Evolutionary conservation across 148 eudicot genomes (phyloP), one percentile per base, ranked within the genome.

Genomic region (Chenopodium suecicum): DNA sequence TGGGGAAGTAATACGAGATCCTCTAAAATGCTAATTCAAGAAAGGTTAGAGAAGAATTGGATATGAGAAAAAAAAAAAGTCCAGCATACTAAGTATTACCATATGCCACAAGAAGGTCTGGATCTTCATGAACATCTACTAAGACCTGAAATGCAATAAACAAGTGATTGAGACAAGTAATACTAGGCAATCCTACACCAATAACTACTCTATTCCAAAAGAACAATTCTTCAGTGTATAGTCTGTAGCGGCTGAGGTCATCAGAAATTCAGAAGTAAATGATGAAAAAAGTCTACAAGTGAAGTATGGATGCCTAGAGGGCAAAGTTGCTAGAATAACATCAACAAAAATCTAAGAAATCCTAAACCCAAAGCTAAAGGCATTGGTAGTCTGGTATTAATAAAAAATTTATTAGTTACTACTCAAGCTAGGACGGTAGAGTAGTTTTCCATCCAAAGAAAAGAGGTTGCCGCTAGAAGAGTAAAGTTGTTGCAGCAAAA

Each of bases 51-150:
- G n/a, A 71, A 48, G 29, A 63, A 54, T 56, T 71, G 37, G 34
- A 10, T 13, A 58, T 17, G 29, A 32, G 31, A 79, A 41, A 19
- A 60, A n/a, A 23, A 34, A 50, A 44, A 32, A 44, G 22, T 13
- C 14, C 20, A 25, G 47, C 17, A 72, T 72, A 73, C 34, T 27
- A 82, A 74, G 37, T 34, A 41, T 25, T 89, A 96, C 99, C 99
- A 84, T 96, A 96, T 84, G 98, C 88, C 48, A 94, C 97, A 65
- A 94, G 86, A 78, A 96, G 86, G 62, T 92, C 88, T 20, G 98
- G 98, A 80, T 94, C 91, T 77, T 86, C 90, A 75, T 80, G 86
- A 74, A 89, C 88, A 85, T 96, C 95, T 77, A 96, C 98, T 91
- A 96, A 84, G 81, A 96, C 98, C 98, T 96, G 91, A 22, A 84